Percentiles rank a stretch among this genome's conserved stretches.
Evolutionary conservation across 805 yeast species (phyloP).

Genomic region (Jamesozyma lodderae): DNA sequence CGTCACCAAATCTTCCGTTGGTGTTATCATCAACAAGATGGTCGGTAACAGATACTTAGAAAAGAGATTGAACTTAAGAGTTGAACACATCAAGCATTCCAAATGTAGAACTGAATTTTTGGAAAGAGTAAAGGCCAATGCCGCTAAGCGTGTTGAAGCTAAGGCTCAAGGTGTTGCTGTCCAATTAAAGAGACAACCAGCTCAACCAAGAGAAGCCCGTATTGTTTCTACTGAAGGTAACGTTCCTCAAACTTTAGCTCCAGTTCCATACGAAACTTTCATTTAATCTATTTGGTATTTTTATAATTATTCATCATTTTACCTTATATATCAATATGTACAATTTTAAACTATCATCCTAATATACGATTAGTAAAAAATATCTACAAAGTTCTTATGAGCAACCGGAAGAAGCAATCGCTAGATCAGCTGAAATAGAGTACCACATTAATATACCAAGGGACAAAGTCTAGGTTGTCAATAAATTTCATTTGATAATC

Average conservation of each 20-base stretch:
- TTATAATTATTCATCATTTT: conserved; percentile 3
- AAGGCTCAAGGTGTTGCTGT: conserved; percentile 88
- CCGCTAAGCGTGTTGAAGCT: conserved; percentile 88
- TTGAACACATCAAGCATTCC: conserved; percentile 99
- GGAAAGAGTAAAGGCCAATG: conserved; percentile 96
- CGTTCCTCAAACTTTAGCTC: conserved; percentile 95
- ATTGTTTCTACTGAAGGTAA: conserved; percentile 72
- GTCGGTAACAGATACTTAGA: conserved; percentile 98
- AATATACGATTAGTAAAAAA: conserved; percentile 5
- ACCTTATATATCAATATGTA: conserved; percentile 12
- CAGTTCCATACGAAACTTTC: conserved; percentile 99
- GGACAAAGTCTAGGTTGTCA: too few species aligned
- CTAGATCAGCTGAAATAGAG: too few species aligned
- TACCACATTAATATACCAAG: too few species aligned
- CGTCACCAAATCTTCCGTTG: conserved; percentile 97
- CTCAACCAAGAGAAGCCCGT: conserved; percentile 90
- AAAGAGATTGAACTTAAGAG: conserved; percentile 97
- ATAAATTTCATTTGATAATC: too few species aligned
- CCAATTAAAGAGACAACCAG: conserved; percentile 96
- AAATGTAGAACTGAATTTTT: conserved; percentile 99
- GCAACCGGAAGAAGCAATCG: too few species aligned
- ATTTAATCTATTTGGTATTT: conserved; percentile 48
- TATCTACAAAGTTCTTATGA: too few species aligned
- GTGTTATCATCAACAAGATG: conserved; percentile 96
- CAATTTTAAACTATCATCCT: conserved; percentile 7